Evolutionary conservation across 495 filamentous ascomycete species (phyloP), one percentile per base, ranked within the genome.

Genomic region (Penicillium arizonense): DNA sequence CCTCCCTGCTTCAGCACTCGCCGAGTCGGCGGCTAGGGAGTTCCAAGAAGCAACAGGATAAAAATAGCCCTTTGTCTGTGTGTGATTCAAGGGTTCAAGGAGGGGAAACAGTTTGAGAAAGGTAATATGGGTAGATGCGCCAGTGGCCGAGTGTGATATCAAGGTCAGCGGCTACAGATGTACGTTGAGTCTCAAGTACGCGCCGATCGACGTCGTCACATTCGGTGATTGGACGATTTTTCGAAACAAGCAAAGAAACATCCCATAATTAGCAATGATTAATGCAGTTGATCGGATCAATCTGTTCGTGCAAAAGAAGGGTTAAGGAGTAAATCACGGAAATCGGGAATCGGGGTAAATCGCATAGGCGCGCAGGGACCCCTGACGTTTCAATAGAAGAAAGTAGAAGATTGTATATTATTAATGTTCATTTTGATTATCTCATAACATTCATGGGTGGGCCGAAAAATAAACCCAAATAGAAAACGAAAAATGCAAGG

Each of bases 261-360:
- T 55, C 59, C 63, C 63, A 63, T 61, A 64, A 61, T 66, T 61
- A 61, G 57, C 60, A 64, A 47, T 20, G 21, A 40, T 40, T 20
- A 47, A 55, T 55, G 20, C 44, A 44, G 35, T 42, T 33, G 23
- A 30, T 14, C 35, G 33, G 32, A 41, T 36, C 47, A 44, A 30
- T 30, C 5, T 8, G 49, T 58, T 47, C 34, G 44, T 39, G 46
- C 34, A 36, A 50, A 40, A 41, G 16, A 8, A 44, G 30, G 14
- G 23, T 23, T 35, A 28, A 20, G 24, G 47, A 44, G 28, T 56
- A 14, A 44, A 39, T 18, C 36, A 23, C n/a, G 30, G 38, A 42
- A 18, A 41, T 45, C 14, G 21, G 50, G 36, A 9, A 26, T 36
- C 9, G 18, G 33, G 45, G 44, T 14, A 20, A 24, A 33, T 30